Evolutionary conservation across 2,329 filamentous ascomycete species (phyloP).

Genomic region (Alternaria viburni): DNA sequence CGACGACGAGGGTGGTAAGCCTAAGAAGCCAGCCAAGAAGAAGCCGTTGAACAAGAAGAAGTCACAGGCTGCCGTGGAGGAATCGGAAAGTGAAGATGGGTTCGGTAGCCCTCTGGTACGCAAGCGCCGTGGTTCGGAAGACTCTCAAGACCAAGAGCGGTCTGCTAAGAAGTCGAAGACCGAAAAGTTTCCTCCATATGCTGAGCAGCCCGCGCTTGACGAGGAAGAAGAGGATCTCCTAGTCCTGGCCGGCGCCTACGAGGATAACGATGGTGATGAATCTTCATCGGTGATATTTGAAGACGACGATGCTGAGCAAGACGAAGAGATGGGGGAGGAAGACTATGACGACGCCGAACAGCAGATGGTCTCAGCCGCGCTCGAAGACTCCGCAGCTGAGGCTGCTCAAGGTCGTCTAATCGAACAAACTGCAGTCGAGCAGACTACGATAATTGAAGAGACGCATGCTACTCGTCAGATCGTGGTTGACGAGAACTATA

Average conservation of each 20-base stretch:
- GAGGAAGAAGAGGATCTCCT: conserved; percentile 4
- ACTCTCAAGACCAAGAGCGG: not conserved
- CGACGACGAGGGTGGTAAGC: not conserved
- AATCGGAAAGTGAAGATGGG: not conserved
- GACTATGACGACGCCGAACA: not conserved
- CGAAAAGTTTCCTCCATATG: not conserved
- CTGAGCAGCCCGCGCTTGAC: not conserved
- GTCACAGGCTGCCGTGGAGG: too few relatives aligned
- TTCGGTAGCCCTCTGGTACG: not conserved
- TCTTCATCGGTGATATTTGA: not conserved
- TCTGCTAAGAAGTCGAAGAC: not conserved
- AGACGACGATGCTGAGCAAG: not conserved
- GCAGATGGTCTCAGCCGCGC: not conserved
- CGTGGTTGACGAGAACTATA: conserved; percentile 1
- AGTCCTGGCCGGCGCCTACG: not conserved
- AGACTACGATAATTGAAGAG: not conserved
- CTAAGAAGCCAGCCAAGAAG: not conserved
- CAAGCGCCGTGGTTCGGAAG: not conserved
- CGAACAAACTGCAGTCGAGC: not conserved
- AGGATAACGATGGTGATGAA: not conserved
- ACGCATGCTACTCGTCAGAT: not conserved
- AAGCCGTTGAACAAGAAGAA: not conserved
- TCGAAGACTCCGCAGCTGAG: not conserved
- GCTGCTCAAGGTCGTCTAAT: not conserved
- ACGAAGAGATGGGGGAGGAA: not conserved